Evolutionary conservation across 2,329 filamentous ascomycete genomes (phyloP), one percentile per base, ranked within the genome.

Genomic region (Cercospora sojina): DNA sequence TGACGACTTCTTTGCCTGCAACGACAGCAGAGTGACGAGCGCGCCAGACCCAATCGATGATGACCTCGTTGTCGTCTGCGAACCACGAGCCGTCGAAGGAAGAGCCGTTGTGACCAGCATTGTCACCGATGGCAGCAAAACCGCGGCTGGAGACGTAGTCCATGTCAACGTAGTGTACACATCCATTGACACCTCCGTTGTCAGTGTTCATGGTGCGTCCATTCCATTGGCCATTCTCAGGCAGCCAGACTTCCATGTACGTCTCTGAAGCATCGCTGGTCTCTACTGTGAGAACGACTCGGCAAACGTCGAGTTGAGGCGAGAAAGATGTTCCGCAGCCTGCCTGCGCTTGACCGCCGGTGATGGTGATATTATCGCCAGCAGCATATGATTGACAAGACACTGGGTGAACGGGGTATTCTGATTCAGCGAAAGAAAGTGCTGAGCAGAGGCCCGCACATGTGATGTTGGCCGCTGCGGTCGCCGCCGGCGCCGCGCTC

Each of bases 171-270:
- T 75, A 78, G 41, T 70, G 65, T 32, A 77, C 71, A 63, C 75
- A 78, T 18, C 77, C 77, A 60, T 74, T 73, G 59, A 77, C 67
- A 62, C 77, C 77, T 49, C 75, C 74, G 60, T 78, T 78, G 67
- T 76, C 76, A 16, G 75, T 76, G 66, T 70, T 75, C 73, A 78
- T 72, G 47, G 76, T 76, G 60, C 74, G 74, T 38, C 75, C 74
- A 65, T 76, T 76, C 74, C 75, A 76, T 35, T 73, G 67, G 63
- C 76, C 77, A 18, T 67, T 67, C 31, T 74, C 75, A 20, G 81
- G 81, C 9, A 83, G 72, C 80, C 80, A 83, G n/a, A 81, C 79
- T 72, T 83, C 81, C 75, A 81, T 79, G 60, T 77, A 80, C 60
- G 80, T 77, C 18, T 78, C 76, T 4, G 78, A 80, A 18, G 76